phyloP scores from a whole-genome alignment of 2,329 filamentous ascomycete species.

The Aspergillus brasiliensis region DNA sequence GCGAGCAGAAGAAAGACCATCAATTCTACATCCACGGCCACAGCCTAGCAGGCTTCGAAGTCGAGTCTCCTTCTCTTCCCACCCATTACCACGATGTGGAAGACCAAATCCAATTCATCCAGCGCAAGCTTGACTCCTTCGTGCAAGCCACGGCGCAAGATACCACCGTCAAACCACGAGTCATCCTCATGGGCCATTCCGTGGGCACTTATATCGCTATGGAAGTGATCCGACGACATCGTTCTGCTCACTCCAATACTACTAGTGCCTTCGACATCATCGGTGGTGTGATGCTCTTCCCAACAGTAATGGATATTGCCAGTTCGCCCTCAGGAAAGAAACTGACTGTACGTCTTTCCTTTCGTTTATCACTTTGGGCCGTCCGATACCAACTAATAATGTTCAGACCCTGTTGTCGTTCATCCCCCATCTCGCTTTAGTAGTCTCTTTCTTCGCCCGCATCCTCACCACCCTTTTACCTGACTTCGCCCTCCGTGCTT shows the following conservation, averaged over 20 bases:
- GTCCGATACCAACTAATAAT: neutral
- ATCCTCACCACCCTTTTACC: slow-evolving; percentile 49
- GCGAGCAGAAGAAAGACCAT: neutral
- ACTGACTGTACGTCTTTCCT: slow-evolving; percentile 41
- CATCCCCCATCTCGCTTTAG: slow-evolving; percentile 41
- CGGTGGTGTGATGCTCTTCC: slow-evolving; percentile 68
- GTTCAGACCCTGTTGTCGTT: slow-evolving; percentile 33
- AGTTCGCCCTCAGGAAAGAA: slow-evolving; percentile 61
- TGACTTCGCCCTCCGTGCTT: slow-evolving; percentile 36
- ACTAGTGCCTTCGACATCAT: slow-evolving; percentile 40
- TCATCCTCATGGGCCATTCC: slow-evolving; percentile 73
- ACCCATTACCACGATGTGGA: slow-evolving; percentile 41
- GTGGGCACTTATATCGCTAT: slow-evolving; percentile 73
- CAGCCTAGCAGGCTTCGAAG: slow-evolving; percentile 40
- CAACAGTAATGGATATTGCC: slow-evolving; percentile 72
- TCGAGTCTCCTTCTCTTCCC: slow-evolving; percentile 3
- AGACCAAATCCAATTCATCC: slow-evolving; percentile 54
- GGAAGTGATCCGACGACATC: slow-evolving; percentile 65
- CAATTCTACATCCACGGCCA: slow-evolving; percentile 36
- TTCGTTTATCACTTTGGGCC: neutral
- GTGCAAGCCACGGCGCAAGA: slow-evolving; percentile 23
- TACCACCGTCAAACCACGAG: slow-evolving; percentile 30
- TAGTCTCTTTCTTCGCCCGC: slow-evolving; percentile 43
- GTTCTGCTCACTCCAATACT: slow-evolving; percentile 16
- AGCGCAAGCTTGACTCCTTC: slow-evolving; percentile 45